Conservation (phyloP, 2,329 filamentous ascomycete species). For the Lachnellula arida region DNA sequence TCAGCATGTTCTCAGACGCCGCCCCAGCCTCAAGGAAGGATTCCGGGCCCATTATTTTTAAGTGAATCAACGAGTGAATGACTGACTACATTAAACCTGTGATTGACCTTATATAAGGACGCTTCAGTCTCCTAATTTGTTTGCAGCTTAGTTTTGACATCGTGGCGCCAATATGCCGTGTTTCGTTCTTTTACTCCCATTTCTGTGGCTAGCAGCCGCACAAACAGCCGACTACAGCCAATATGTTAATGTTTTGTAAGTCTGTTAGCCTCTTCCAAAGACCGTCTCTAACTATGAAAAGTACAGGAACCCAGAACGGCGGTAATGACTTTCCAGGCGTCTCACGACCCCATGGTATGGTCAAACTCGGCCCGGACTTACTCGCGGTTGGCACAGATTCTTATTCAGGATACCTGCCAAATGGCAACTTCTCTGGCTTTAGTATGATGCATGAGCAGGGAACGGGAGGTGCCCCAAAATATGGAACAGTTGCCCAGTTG, state of each 20-base stretch:
- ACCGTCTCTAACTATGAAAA: constrained; percentile 5
- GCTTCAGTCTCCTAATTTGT: no score
- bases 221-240: constrained; percentile 17
- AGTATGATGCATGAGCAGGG: constrained; percentile 62
- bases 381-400: constrained; percentile 45
- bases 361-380: constrained; percentile 37
- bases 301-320: constrained; percentile 37
- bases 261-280: neutral
- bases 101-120: no score
- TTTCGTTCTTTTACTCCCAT: no score
- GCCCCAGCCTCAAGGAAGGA: no score
- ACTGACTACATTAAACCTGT: no score
- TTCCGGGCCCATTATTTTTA: no score
- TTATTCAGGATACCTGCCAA: constrained; percentile 48
- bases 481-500: constrained; percentile 60
- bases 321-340: constrained; percentile 43
- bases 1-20: no score
- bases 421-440: constrained; percentile 54
- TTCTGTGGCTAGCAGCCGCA: neutral
- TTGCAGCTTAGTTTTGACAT: no score
- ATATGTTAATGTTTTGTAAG: constrained; percentile 28
- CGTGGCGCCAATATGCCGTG: no score
- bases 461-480: constrained; percentile 66
- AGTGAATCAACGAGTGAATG: no score
- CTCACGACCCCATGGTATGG: constrained; percentile 40